These are phyloP conservation scores for Dryadomyces quercus-mongolicae DNA, from an alignment of 2,329 filamentous ascomycete species.

Conservation along the genomic window DNA sequence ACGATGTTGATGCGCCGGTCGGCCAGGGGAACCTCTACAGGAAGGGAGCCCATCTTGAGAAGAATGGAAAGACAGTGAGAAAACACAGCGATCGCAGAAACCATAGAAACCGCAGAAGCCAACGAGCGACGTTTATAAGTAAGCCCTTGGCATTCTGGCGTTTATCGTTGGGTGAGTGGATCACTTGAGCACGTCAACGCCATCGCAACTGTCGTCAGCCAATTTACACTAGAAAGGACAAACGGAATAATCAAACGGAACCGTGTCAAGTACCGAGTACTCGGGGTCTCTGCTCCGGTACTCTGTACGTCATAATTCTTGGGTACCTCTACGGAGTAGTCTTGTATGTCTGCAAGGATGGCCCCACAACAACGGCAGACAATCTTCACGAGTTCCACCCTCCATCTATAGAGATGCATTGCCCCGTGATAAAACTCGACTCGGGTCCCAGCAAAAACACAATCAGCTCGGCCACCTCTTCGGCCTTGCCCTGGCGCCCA, in stretches of 20 bases:
- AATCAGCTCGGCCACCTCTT: conserved; percentile 35
- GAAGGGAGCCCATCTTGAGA: neutral
- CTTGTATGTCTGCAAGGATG: neutral
- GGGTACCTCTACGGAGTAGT: neutral
- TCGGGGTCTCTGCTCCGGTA: no score
- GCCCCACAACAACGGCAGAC: neutral
- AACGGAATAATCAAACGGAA: neutral
- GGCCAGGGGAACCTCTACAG: neutral
- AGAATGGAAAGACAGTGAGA: neutral
- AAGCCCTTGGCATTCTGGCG: neutral
- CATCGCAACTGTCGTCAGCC: neutral
- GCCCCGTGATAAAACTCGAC: conserved; percentile 5
- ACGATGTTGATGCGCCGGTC: conserved; percentile 13
- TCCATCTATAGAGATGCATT: conserved; percentile 5
- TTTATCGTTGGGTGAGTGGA: neutral
- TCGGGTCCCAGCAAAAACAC: conserved; percentile 14
- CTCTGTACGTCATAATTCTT: no score
- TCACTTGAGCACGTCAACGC: neutral
- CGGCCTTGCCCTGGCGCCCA: conserved; percentile 29
- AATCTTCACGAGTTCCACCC: conserved; percentile 1
- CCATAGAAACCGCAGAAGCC: neutral
- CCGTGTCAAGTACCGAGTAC: no score
- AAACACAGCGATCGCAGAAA: neutral
- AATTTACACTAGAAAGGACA: neutral
- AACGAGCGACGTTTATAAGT: neutral